Percentiles rank a stretch among this genome's conserved stretches.
Evolutionary conservation across 768 basidiomycete genomes (phyloP).

Genomic region (Trametopsis cervina): DNA sequence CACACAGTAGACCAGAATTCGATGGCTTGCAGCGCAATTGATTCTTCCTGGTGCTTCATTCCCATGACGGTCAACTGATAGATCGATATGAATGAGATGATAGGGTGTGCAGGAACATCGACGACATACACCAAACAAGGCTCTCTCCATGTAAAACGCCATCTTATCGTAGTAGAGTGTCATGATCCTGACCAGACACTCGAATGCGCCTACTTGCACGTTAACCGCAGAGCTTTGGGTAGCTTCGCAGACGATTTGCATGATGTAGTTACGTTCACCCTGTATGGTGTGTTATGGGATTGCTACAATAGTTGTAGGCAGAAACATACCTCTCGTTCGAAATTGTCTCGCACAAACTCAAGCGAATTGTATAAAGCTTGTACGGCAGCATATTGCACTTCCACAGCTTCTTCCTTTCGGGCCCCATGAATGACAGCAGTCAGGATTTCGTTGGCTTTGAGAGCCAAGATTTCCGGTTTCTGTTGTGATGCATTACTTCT

Average conservation of each 20-base stretch:
- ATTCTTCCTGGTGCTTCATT: conserved; percentile 90
- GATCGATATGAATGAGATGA: conserved; percentile 1
- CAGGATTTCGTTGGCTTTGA: conserved; percentile 93
- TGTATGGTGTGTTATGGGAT: conserved; percentile 25
- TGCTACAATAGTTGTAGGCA: background rate
- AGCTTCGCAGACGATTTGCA: conserved; percentile 99
- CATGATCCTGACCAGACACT: conserved; percentile 96
- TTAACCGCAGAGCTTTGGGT: conserved; percentile 75
- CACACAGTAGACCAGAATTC: conserved; percentile 99
- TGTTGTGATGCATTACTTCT: conserved; percentile 27
- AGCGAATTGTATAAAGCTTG: conserved; percentile 91
- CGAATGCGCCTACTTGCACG: conserved; percentile 95
- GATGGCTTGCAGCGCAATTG: conserved; percentile 91
- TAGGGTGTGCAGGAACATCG: background rate
- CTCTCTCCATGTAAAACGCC: conserved; percentile 99
- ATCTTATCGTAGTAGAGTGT: conserved; percentile 98
- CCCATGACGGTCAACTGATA: conserved; percentile 88
- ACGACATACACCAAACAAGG: conserved; percentile 91
- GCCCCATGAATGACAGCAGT: conserved; percentile 99
- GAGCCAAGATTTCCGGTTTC: conserved; percentile 88
- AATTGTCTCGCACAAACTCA: conserved; percentile 96
- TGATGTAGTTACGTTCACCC: conserved; percentile 99
- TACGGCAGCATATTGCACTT: conserved; percentile 92
- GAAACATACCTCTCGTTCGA: conserved; percentile 83
- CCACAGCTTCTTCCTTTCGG: conserved; percentile 87